Evolutionary conservation across 306 rosid species (phyloP).

Genomic region (Cucurbita pepo): DNA sequence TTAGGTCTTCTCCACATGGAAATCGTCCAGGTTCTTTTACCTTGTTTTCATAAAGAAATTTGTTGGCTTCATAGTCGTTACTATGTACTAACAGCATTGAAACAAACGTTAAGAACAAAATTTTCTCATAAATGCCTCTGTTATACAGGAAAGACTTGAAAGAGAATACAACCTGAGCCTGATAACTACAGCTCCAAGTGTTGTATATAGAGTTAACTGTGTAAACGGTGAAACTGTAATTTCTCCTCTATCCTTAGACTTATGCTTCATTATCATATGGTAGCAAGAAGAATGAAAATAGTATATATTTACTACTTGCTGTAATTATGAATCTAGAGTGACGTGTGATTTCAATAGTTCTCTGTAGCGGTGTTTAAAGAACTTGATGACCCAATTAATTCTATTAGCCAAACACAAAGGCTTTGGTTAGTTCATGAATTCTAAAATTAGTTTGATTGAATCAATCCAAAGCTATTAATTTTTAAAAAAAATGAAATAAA

Average conservation of each 20-base stretch:
- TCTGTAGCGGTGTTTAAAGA: not conserved
- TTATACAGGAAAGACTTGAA: conserved; percentile 58
- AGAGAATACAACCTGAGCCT: conserved; percentile 71
- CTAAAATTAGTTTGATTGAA: not conserved
- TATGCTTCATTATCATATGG: conserved; percentile 7
- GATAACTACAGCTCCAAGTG: conserved; percentile 80
- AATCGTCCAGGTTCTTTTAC: conserved; percentile 68
- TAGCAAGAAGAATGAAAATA: conserved; percentile 5
- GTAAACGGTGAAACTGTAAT: conserved; percentile 65
- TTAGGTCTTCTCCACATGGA: conserved; percentile 97
- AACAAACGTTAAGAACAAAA: not conserved
- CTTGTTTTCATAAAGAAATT: not conserved
- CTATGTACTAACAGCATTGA: not conserved
- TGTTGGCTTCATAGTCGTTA: not conserved
- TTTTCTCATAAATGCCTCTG: conserved; percentile 7
- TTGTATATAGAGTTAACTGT: conserved; percentile 59
- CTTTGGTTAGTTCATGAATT: not conserved
- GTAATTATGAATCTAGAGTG: not conserved
- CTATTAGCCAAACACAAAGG: not conserved
- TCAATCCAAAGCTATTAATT: not conserved
- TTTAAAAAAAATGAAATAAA: too few relatives aligned
- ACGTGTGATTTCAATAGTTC: not conserved
- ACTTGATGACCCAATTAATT: not conserved
- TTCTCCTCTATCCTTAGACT: conserved; percentile 41
- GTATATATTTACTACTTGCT: not conserved